phyloP scores from a whole-genome alignment of 768 basidiomycete species.

The Suillus ampliporus region DNA sequence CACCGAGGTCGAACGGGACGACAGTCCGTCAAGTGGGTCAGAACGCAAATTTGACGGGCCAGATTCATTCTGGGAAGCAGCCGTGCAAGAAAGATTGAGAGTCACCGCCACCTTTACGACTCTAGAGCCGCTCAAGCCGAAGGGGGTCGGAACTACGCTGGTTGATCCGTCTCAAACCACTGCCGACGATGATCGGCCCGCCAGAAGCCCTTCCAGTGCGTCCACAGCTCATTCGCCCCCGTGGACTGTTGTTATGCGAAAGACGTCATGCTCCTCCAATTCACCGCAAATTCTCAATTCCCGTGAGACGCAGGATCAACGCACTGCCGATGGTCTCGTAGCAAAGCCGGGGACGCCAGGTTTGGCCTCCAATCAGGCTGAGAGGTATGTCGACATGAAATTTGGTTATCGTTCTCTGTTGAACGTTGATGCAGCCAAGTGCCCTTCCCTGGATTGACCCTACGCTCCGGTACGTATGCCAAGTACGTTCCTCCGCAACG shows the following conservation, averaged over 20 bases:
- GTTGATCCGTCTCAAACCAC: background rate
- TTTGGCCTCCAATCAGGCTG: background rate
- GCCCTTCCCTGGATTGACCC: background rate
- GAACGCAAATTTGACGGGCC: background rate
- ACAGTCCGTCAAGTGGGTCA: background rate
- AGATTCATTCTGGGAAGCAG: background rate
- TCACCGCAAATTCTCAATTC: background rate
- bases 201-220: background rate
- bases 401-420: background rate
- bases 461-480: background rate
- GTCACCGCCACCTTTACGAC: background rate
- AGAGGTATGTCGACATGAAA: background rate
- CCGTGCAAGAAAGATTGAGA: conserved; percentile 1
- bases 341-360: background rate
- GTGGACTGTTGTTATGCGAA: background rate
- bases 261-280: background rate
- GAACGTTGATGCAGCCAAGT: background rate
- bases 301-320: too few relatives aligned
- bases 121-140: background rate
- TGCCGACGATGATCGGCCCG: background rate
- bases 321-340: background rate
- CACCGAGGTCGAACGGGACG: background rate
- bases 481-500: conserved; percentile 4
- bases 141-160: too few relatives aligned
- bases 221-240: background rate